A percentile compares a stretch with the other conserved stretches of the same genome.
phyloP scores from a whole-genome alignment of 345 rosid species.

The Gossypium longicalyx region DNA sequence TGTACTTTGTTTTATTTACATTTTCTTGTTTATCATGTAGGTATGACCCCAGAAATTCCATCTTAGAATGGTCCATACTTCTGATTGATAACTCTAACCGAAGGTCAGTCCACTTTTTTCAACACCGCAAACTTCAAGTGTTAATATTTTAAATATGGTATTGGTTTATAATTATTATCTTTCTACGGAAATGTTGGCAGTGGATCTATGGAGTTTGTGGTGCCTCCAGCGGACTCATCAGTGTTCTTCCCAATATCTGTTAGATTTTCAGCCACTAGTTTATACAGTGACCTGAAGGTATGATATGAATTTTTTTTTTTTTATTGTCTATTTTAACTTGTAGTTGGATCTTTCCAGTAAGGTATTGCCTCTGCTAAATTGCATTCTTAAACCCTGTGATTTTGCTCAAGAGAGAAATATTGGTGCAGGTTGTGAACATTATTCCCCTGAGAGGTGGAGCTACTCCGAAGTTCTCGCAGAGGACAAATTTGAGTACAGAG shows the following conservation, averaged over 20 bases:
- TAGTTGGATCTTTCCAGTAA: not conserved
- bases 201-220: conserved; percentile 99
- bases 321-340: not conserved
- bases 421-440: conserved; percentile 57
- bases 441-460: conserved; percentile 66
- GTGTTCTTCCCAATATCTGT: conserved; percentile 92
- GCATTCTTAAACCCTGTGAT: not conserved
- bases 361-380: no score
- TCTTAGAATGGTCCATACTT: conserved; percentile 88
- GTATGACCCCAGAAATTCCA: conserved; percentile 84
- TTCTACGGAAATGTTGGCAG: conserved; percentile 37
- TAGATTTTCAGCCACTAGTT: conserved; percentile 70
- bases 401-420: not conserved
- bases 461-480: conserved; percentile 75
- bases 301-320: conserved; percentile 10
- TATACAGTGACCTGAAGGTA: conserved; percentile 89
- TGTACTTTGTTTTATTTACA: not conserved
- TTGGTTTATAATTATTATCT: not conserved
- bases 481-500: conserved; percentile 72
- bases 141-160: not conserved
- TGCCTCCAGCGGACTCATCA: conserved; percentile 92
- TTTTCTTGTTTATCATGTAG: conserved; percentile 31
- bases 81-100: conserved; percentile 93
- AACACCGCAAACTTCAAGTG: not conserved
- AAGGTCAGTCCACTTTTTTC: conserved; percentile 42